Evolutionary conservation across 768 basidiomycete genomes (phyloP), one percentile per base, ranked within the genome.

Genomic region (Auricularia cornea): DNA sequence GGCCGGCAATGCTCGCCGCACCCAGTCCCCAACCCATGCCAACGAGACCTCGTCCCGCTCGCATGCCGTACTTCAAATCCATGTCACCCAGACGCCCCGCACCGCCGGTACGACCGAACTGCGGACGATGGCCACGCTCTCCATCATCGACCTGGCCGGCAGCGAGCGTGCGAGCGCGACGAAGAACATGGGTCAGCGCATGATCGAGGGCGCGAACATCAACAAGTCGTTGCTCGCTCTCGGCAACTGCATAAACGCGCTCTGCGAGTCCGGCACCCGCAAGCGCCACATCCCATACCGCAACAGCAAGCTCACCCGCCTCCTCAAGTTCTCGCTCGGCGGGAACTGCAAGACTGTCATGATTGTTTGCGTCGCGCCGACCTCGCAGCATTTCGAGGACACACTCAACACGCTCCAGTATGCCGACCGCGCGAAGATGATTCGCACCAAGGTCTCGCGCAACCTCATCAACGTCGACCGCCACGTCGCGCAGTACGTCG

Each of bases 311-410:
- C 89, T 99, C 67, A 99, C 97, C 1, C 90, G 97, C 51, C 77
- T 98, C 54, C 88, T 98, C 71, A 98, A 98, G 75, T 98, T 98
- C 79, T 95, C 96, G 1, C 84, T 98, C 59, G 96, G 96, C 1
- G 97, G 97, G 5, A 98, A 98, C 74, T 99, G 97, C 83, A 93
- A 96, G 77, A 99, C 97, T 1, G 94, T 97, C 71, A 99, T 98
- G 97, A 93, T 98, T 66, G 96, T 98, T 65, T 98, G 97, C 72
- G 81, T 99, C 57, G 94, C 94, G 0, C 97, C 97, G 1, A 94
- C 94, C 3, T 94, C 94, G 40, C 84, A 84, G 40, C 94, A 99
- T 76, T 97, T 98, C 73, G 97, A 98, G 71, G 97, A 99, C 73
- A 98, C 97, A 33, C 94, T 97, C 73, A 99, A 99, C 72, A 98